Percentiles rank a stretch among this genome's conserved stretches.
Conservation (phyloP, 257 asterid species). For the Capsicum chinense region DNA sequence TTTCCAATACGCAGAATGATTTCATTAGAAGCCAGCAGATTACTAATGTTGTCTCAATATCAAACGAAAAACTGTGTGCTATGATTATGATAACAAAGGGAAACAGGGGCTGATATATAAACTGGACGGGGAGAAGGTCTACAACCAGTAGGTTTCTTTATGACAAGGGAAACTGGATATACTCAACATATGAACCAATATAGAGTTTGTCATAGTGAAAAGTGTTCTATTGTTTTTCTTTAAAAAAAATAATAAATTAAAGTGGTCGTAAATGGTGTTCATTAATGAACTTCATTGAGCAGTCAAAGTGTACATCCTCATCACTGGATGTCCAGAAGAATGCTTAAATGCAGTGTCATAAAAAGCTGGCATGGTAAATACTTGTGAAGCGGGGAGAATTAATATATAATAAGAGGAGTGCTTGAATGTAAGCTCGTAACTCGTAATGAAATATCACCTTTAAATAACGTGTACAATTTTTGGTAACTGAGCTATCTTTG, state of each 20-base stretch:
- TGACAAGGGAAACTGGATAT: not conserved
- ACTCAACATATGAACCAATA: conserved; percentile 4
- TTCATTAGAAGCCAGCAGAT: conserved; percentile 19
- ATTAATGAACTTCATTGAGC: not conserved
- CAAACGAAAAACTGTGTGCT: conserved; percentile 13
- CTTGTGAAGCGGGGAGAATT: not conserved
- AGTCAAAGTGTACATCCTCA: conserved; percentile 21
- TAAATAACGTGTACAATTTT: conserved; percentile 61
- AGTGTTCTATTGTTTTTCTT: not conserved
- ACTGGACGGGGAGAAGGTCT: not conserved
- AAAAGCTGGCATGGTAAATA: not conserved
- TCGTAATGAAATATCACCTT: conserved; percentile 46
- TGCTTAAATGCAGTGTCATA: not conserved
- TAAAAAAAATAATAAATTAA: too few species aligned
- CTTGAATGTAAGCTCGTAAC: conserved; percentile 3
- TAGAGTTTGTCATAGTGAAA: not conserved
- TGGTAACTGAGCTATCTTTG: conserved; percentile 56
- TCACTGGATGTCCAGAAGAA: conserved; percentile 10
- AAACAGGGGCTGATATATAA: conserved; percentile 9
- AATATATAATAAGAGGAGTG: not conserved
- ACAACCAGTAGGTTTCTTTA: not conserved
- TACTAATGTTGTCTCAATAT: not conserved
- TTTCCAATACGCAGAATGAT: not conserved
- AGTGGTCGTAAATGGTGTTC: not conserved
- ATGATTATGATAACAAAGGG: not conserved